phyloP scores from a whole-genome alignment of 1,284 basidiomycete genomes.

The Athelia sp. region DNA sequence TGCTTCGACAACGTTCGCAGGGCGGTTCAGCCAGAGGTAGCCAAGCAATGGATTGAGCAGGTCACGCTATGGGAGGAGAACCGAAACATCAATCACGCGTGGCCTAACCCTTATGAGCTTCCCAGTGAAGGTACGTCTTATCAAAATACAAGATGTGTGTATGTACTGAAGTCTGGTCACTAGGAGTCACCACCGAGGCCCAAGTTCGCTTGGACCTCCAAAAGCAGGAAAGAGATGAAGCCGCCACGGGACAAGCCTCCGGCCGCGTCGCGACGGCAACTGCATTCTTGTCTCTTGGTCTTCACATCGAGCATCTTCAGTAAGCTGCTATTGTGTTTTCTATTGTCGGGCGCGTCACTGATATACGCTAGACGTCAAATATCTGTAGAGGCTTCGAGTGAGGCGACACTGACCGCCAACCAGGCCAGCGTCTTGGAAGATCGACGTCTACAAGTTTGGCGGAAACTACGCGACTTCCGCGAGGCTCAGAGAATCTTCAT shows the following conservation, averaged over 20 bases:
- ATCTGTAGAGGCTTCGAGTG: not conserved
- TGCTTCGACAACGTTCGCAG: slow-evolving; percentile 1
- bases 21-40: not conserved
- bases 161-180: too few species aligned
- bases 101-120: slow-evolving; percentile 20
- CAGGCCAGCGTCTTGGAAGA: not conserved
- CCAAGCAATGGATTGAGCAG: slow-evolving; percentile 13
- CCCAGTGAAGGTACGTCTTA: slow-evolving; percentile 1
- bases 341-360: not conserved
- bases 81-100: too few species aligned
- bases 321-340: slow-evolving; percentile 6
- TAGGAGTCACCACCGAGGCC: slow-evolving; percentile 3
- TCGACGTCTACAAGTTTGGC: slow-evolving; percentile 3
- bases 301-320: slow-evolving; percentile 14
- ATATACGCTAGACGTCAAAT: not conserved
- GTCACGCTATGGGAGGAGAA: slow-evolving; percentile 19
- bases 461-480: slow-evolving; percentile 5
- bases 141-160: too few species aligned
- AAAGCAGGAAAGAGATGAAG: slow-evolving; percentile 7
- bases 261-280: slow-evolving; percentile 5
- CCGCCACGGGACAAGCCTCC: not conserved
- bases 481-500: slow-evolving; percentile 7
- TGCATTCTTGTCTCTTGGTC: slow-evolving; percentile 7
- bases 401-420: not conserved
- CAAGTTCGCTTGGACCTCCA: slow-evolving; percentile 9